Conservation (phyloP, 1,284 basidiomycete species). For the Trichosporon faecale region DNA sequence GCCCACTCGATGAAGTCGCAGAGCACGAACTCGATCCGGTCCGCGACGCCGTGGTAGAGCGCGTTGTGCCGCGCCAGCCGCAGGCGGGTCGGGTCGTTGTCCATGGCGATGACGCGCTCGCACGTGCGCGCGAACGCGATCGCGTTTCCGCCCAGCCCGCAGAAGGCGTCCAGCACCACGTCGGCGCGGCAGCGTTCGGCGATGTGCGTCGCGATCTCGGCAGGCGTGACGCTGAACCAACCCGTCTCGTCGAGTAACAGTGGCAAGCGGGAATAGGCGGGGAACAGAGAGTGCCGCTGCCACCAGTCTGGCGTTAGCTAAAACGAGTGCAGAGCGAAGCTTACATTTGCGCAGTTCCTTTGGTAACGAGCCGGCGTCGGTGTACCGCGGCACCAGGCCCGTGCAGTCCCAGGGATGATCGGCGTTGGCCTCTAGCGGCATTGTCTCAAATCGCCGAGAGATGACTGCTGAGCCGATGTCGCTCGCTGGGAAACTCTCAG, state of each 20-base stretch:
- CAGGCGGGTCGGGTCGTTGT: slow-evolving; percentile 76
- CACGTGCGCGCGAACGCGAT: slow-evolving; percentile 96
- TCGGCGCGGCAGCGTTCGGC: slow-evolving; percentile 84
- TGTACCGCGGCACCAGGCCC: slow-evolving; percentile 68
- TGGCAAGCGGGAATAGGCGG: slow-evolving; percentile 64
- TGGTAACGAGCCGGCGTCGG: slow-evolving; percentile 64
- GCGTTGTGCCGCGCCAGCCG: slow-evolving; percentile 89
- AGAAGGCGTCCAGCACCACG: slow-evolving; percentile 75
- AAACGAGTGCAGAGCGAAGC: slow-evolving; percentile 37
- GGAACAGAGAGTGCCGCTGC: slow-evolving; percentile 77
- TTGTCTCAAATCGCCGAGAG: neutral
- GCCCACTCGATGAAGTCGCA: slow-evolving; percentile 81
- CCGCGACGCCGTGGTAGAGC: slow-evolving; percentile 83
- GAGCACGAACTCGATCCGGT: slow-evolving; percentile 91
- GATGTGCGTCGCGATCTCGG: slow-evolving; percentile 83
- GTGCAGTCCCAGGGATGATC: slow-evolving; percentile 60
- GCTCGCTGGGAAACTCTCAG: neutral
- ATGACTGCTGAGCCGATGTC: neutral
- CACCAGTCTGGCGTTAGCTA: slow-evolving; percentile 64
- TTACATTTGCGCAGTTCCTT: slow-evolving; percentile 74
- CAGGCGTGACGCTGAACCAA: slow-evolving; percentile 97
- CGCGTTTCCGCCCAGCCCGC: slow-evolving; percentile 95
- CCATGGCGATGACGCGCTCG: slow-evolving; percentile 87
- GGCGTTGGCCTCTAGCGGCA: slow-evolving; percentile 17
- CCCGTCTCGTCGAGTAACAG: slow-evolving; percentile 63